Conservation (phyloP, 495 filamentous ascomycete genomes). For the Sordaria brevicollis region DNA sequence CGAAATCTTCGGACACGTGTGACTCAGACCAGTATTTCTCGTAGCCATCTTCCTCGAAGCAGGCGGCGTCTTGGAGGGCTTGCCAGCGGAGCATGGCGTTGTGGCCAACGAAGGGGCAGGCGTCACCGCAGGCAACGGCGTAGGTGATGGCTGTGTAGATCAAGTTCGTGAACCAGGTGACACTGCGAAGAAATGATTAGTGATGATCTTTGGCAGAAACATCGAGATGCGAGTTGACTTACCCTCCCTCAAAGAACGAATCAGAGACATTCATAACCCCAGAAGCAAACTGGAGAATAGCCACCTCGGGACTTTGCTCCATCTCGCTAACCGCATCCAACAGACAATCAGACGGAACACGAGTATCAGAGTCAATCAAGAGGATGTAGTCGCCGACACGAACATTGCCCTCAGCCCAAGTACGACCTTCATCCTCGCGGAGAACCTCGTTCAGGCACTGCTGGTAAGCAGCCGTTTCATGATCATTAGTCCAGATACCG, state of each 20-base stretch:
- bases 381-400: constrained; percentile 63
- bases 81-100: constrained; percentile 63
- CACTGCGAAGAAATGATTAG: constrained; percentile 19
- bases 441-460: constrained; percentile 42
- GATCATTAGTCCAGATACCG: constrained; percentile 37
- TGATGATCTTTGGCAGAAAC: background rate
- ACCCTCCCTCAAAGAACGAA: constrained; percentile 51
- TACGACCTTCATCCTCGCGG: constrained; percentile 46
- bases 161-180: constrained; percentile 66
- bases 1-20: constrained; percentile 66
- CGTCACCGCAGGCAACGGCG: constrained; percentile 56
- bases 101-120: constrained; percentile 60
- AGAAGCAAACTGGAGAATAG: constrained; percentile 56
- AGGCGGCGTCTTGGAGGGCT: constrained; percentile 53
- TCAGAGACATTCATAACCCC: constrained; percentile 61
- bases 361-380: constrained; percentile 57
- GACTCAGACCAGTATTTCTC: constrained; percentile 68
- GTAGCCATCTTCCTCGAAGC: constrained; percentile 31
- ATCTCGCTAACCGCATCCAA: constrained; percentile 62
- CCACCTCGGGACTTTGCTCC: constrained; percentile 60
- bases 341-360: constrained; percentile 56
- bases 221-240: constrained; percentile 5
- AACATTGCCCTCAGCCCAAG: constrained; percentile 61
- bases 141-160: constrained; percentile 61
- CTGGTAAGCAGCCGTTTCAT: constrained; percentile 42